Percentiles rank a stretch among this genome's conserved stretches.
Conservation (phyloP, 78 protist species). For the Salpingoeca rosetta region DNA sequence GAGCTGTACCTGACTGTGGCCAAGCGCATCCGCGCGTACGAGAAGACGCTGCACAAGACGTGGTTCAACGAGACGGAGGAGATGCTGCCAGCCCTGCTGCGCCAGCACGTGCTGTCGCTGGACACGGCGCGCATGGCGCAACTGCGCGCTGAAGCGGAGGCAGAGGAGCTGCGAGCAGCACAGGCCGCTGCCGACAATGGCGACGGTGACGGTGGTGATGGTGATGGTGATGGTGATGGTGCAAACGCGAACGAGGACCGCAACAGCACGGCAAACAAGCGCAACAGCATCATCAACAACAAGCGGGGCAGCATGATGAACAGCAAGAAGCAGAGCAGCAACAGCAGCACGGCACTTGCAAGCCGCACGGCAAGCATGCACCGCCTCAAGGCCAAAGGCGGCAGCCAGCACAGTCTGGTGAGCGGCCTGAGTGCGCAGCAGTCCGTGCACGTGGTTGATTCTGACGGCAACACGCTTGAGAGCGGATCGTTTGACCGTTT, state of each 20-base stretch:
- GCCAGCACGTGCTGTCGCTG: background rate
- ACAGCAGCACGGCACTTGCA: background rate
- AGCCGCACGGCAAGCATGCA: too few species aligned
- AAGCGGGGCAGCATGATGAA: too few species aligned
- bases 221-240: too few species aligned
- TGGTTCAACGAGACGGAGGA: conserved; percentile 39
- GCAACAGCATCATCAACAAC: background rate
- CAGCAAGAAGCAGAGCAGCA: background rate
- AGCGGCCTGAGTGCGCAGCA: too few species aligned
- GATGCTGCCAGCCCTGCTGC: background rate
- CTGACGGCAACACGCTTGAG: background rate
- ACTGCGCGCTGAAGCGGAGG: too few species aligned
- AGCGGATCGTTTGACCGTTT: background rate
- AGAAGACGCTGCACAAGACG: conserved; percentile 10
- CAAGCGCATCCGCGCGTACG: conserved; percentile 44
- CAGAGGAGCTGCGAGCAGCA: too few species aligned
- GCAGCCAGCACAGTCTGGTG: too few species aligned
- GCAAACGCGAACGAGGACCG: background rate
- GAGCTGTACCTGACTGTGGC: conserved; percentile 44
- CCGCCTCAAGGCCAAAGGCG: too few species aligned
- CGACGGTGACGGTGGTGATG: too few species aligned
- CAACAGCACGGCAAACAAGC: background rate
- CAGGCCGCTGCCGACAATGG: too few species aligned
- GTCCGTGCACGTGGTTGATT: too few species aligned
- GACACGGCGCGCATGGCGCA: too few species aligned